Evolutionary conservation across 495 filamentous ascomycete genomes (phyloP), one percentile per base, ranked within the genome.

Genomic region (Chaetomium tenue): DNA sequence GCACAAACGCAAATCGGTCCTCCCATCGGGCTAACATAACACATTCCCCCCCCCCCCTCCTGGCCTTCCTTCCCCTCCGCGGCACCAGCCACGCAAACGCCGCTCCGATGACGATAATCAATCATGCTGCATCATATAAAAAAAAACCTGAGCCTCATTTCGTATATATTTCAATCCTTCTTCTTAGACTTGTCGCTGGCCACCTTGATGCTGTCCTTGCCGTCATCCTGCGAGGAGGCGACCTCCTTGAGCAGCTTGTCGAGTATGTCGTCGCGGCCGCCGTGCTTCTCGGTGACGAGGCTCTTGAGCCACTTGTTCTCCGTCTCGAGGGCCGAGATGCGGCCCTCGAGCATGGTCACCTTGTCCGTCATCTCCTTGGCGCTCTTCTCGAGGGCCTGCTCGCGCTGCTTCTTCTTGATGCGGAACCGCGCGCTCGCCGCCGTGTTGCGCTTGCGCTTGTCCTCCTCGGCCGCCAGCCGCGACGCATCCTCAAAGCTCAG

Each of bases 351-450:
- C 13, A 78, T 79, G 13, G 79, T 79, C 48, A 95, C 90, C 78
- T 93, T 92, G 42, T 96, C 93, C 9, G 84, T 85, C 74, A 96
- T 91, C 69, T 97, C 94, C 76, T 95, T 93, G 63, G 94, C 89
- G 52, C 87, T 87, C 61, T 88, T 88, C 79, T 98, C 94, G 63
- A 98, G 89, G 3, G 89, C 88, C 74, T 94, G 90, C 79, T 98
- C 94, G 60, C 94, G 90, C 78, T 96, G 91, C 85, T 98, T 98
- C 91, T 98, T 98, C 86, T 98, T 98, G 71, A 96, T 87, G 62
- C 94, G 90, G 85, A 98, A 98, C 60, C 94, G 89, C 23, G 94
- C 94, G 56, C 86, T 90, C 48, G 94, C 94, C 42, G 94, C 94
- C 0, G 94, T 98, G 77, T 98, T 98, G 65, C 94, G 90, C 52